phyloP scores from a whole-genome alignment of 345 rosid species.

The Nasturtium officinale region DNA sequence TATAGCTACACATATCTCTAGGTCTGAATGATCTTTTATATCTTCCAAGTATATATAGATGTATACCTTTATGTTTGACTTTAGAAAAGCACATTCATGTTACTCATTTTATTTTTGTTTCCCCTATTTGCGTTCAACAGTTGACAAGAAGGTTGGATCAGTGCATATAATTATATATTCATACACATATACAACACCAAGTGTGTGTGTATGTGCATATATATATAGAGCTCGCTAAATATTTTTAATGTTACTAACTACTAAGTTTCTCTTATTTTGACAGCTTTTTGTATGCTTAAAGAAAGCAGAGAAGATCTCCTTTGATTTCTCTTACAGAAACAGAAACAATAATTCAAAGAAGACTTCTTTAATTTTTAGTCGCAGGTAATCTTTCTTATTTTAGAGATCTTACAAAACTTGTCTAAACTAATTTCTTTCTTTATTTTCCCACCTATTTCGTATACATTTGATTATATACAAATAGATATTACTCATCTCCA shows the following conservation, averaged over 20 bases:
- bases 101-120: constrained; percentile 10
- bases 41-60: constrained; percentile 29
- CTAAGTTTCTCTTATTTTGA: constrained; percentile 26
- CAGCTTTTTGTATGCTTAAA: constrained; percentile 36
- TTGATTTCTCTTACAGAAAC: constrained; percentile 29
- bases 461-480: constrained; percentile 1
- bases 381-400: constrained; percentile 36
- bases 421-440: constrained; percentile 20
- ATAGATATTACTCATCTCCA: not conserved
- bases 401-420: constrained; percentile 9
- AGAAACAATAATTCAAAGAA: constrained; percentile 26
- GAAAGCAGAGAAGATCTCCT: constrained; percentile 38
- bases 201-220: not conserved
- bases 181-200: not conserved
- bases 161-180: constrained; percentile 9
- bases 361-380: constrained; percentile 6
- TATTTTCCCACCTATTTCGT: not conserved
- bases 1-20: constrained; percentile 24
- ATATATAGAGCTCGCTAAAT: constrained; percentile 15
- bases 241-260: constrained; percentile 31
- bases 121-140: constrained; percentile 34
- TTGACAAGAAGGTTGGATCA: constrained; percentile 41
- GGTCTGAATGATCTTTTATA: constrained; percentile 29
- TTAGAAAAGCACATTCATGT: constrained; percentile 34
- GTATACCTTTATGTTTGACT: constrained; percentile 43